Evolutionary conservation across 345 rosid species (phyloP).

Genomic region (Corchorus olitorius): DNA sequence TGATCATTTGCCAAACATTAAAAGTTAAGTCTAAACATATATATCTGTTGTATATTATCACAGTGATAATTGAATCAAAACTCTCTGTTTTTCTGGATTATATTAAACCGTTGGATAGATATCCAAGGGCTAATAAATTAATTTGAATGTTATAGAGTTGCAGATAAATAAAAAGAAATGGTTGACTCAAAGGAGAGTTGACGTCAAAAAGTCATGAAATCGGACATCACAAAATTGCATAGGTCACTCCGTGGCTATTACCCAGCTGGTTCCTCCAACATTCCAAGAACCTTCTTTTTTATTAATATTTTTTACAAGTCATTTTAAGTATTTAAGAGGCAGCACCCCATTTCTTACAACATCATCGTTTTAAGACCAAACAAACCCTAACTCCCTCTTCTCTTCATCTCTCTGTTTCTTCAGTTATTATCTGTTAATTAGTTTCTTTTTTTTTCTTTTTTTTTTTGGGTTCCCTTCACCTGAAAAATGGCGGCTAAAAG

Average conservation of each 20-base stretch:
- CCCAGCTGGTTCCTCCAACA: slow-evolving; percentile 13
- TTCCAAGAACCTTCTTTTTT: slow-evolving; percentile 20
- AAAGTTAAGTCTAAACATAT: neutral
- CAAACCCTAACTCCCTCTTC: neutral
- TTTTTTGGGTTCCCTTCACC: neutral
- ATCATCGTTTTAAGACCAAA: neutral
- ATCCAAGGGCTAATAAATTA: neutral
- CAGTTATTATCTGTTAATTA: neutral
- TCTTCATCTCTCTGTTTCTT: neutral
- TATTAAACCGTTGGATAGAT: neutral
- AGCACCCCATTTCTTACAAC: neutral
- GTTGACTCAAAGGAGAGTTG: neutral
- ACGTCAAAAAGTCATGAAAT: slow-evolving; percentile 16
- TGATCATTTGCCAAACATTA: neutral
- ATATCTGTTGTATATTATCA: neutral
- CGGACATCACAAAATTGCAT: neutral
- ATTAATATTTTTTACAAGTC: neutral
- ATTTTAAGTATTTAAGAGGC: neutral
- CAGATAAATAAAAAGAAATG: neutral
- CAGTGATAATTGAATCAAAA: neutral
- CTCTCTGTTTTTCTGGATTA: neutral
- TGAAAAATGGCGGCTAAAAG: slow-evolving; percentile 68
- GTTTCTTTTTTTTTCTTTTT: neutral
- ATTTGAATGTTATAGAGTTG: neutral
- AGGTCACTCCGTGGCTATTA: neutral